phyloP scores from a whole-genome alignment of 2,329 filamentous ascomycete genomes.

The Myotisia sp. region DNA sequence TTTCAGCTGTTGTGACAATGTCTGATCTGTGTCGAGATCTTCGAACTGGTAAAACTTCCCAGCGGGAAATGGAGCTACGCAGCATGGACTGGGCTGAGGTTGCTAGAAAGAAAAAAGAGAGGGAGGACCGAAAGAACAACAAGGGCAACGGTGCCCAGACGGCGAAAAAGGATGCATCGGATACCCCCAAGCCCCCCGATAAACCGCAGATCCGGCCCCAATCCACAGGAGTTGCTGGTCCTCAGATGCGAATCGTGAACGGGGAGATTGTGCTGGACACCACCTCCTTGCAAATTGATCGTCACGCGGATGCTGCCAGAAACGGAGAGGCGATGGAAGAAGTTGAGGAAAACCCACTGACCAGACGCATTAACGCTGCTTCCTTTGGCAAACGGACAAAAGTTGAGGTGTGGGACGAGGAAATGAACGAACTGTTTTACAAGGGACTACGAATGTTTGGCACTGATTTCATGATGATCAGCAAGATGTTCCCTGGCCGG shows the following conservation, averaged over 20 bases:
- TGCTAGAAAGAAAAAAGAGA: constrained; percentile 28
- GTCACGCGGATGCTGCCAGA: constrained; percentile 38
- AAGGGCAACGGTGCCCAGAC: constrained; percentile 5
- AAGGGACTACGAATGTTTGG: constrained; percentile 48
- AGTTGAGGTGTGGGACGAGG: constrained; percentile 41
- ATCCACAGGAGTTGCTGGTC: constrained; percentile 22
- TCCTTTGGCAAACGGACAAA: constrained; percentile 38
- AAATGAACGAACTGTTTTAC: constrained; percentile 48
- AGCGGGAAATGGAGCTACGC: constrained; percentile 43
- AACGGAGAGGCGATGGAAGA: constrained; percentile 34
- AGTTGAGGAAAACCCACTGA: constrained; percentile 34
- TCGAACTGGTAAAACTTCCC: constrained; percentile 42
- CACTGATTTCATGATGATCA: constrained; percentile 52
- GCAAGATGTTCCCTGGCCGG: constrained; percentile 45
- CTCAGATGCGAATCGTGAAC: constrained; percentile 41
- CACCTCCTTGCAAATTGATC: constrained; percentile 39
- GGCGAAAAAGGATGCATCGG: not conserved
- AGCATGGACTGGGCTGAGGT: constrained; percentile 44
- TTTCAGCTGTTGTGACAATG: constrained; percentile 43
- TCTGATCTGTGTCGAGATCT: constrained; percentile 41
- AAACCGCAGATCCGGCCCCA: not conserved
- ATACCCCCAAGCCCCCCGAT: not conserved
- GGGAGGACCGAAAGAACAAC: constrained; percentile 19
- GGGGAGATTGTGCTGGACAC: constrained; percentile 43
- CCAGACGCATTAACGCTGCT: constrained; percentile 33